Evolutionary conservation across 495 filamentous ascomycete species (phyloP).

Genomic region (Penicillium diatomitis): DNA sequence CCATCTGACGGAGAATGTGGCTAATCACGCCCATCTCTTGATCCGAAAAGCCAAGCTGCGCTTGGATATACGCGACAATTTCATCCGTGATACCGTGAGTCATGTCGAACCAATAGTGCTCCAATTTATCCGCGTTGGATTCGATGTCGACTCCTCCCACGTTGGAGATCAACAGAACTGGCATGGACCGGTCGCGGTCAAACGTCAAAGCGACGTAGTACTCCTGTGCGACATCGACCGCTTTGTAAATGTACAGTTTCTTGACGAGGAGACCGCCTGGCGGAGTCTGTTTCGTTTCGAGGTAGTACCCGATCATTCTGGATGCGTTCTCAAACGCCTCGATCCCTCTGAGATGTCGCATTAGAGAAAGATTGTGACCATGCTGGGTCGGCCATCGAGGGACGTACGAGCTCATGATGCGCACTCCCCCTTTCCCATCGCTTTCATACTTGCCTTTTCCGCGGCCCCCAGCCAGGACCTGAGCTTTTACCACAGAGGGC

Average conservation of each 20-base stretch:
- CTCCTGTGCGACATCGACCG: conserved; percentile 18
- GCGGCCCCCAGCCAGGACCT: conserved; percentile 25
- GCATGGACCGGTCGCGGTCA: conserved; percentile 20
- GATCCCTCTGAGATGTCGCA: conserved; percentile 5
- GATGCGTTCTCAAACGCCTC: conserved; percentile 24
- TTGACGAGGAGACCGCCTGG: conserved; percentile 20
- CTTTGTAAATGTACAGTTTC: conserved; percentile 27
- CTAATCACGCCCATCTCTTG: conserved; percentile 12
- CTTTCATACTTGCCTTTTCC: conserved; percentile 23
- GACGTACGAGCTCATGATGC: conserved; percentile 19
- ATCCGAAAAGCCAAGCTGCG: conserved; percentile 16
- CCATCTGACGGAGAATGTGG: conserved; percentile 18
- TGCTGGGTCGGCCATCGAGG: neutral
- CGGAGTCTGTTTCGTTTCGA: conserved; percentile 26
- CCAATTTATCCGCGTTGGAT: conserved; percentile 18
- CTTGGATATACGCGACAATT: conserved; percentile 15
- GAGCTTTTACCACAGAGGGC: conserved; percentile 24
- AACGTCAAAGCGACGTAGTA: conserved; percentile 28
- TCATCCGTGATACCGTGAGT: conserved; percentile 14
- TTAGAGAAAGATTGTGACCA: too few relatives aligned
- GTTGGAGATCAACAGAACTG: conserved; percentile 22
- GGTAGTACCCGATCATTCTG: conserved; percentile 24
- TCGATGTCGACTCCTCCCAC: conserved; percentile 25
- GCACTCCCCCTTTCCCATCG: conserved; percentile 24
- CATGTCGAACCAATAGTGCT: conserved; percentile 18